phyloP scores from a whole-genome alignment of 352 stramenopile genomes.

The Plasmopara viticola region DNA sequence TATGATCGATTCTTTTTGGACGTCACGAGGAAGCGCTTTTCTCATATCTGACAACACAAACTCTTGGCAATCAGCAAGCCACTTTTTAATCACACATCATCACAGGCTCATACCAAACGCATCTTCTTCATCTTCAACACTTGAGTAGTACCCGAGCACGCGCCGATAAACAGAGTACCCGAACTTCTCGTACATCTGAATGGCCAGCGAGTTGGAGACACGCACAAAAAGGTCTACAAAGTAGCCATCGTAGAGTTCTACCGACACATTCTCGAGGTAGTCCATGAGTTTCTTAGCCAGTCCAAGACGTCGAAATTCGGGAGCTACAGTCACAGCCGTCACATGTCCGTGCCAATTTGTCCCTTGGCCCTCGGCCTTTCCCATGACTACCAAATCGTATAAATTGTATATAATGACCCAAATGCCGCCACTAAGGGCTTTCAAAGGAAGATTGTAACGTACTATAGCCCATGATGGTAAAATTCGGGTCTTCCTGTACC shows the following conservation, averaged over 20 bases:
- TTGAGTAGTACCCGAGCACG: constrained; percentile 91
- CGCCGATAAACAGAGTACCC: constrained; percentile 89
- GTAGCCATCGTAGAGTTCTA: constrained; percentile 88
- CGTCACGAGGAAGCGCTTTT: constrained; percentile 85
- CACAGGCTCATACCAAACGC: constrained; percentile 65
- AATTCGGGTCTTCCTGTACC: constrained; percentile 90
- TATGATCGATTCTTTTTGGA: constrained; percentile 88
- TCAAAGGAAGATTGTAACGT: constrained; percentile 9
- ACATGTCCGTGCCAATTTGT: constrained; percentile 98
- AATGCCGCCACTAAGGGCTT: no score
- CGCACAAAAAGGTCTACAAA: constrained; percentile 99
- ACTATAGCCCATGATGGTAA: constrained; percentile 94
- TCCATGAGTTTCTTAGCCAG: constrained; percentile 93
- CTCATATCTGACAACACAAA: constrained; percentile 78
- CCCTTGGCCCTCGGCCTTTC: constrained; percentile 92
- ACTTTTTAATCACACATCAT: neutral
- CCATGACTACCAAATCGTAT: constrained; percentile 71
- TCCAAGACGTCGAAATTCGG: constrained; percentile 89
- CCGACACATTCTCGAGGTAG: constrained; percentile 86
- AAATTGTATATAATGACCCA: no score
- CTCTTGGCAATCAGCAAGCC: constrained; percentile 3
- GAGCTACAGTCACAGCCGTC: constrained; percentile 96
- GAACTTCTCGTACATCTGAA: constrained; percentile 91
- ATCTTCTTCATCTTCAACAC: constrained; percentile 73
- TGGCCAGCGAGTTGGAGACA: constrained; percentile 91